phyloP scores from a whole-genome alignment of 352 stramenopile species.

The Phytophthora fragariae region DNA sequence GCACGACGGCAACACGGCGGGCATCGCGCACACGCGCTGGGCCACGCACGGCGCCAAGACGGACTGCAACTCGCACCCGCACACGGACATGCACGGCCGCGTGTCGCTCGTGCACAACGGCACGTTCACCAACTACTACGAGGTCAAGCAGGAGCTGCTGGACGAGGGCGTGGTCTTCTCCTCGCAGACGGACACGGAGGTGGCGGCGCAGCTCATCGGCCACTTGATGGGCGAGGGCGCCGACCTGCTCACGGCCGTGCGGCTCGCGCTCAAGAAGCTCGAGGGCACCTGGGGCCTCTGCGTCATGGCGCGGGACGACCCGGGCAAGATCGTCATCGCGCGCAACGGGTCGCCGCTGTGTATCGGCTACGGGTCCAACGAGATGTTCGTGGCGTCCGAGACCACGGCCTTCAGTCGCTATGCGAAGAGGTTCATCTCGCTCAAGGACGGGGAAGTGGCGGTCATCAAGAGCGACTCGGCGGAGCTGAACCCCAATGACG shows the following conservation, averaged over 20 bases:
- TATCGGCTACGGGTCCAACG: constrained; percentile 91
- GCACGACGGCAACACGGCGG: constrained; percentile 91
- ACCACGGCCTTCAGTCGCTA: constrained; percentile 95
- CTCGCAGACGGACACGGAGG: constrained; percentile 98
- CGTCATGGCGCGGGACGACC: constrained; percentile 93
- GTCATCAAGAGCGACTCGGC: constrained; percentile 94
- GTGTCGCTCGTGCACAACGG: constrained; percentile 99
- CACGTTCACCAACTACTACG: constrained; percentile 98
- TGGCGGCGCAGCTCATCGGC: constrained; percentile 98
- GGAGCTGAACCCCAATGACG: constrained; percentile 91
- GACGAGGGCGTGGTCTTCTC: constrained; percentile 93
- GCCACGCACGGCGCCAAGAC: constrained; percentile 98
- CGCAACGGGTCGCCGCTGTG: constrained; percentile 96
- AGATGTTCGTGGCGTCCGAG: constrained; percentile 97
- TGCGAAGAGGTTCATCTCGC: constrained; percentile 98
- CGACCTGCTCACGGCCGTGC: constrained; percentile 90
- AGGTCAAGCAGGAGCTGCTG: constrained; percentile 90
- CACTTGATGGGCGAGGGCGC: constrained; percentile 86
- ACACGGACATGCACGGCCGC: constrained; percentile 93
- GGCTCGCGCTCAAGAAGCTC: constrained; percentile 89
- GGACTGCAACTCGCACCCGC: constrained; percentile 98
- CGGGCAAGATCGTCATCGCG: constrained; percentile 97
- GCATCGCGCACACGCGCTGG: constrained; percentile 99
- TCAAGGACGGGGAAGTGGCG: constrained; percentile 97
- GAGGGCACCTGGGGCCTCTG: constrained; percentile 97